A percentile compares a stretch with the other conserved stretches of the same genome.
Evolutionary conservation across 192 early-diverging fungal genomes (phyloP).

Genomic region (Backusella morwellensis): DNA sequence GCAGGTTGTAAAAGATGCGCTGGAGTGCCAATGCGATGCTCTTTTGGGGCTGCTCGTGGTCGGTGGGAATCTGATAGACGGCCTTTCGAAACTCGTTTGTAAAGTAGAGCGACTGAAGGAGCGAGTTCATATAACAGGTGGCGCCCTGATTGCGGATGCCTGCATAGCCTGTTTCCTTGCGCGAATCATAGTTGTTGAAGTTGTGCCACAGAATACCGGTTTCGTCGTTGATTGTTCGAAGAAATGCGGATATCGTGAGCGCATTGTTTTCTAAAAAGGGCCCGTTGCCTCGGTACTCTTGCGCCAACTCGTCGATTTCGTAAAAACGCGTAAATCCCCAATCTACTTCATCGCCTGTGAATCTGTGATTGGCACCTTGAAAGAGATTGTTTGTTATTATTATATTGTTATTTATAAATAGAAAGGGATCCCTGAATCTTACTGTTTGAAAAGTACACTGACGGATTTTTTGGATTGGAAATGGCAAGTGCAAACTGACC

Average conservation of each 20-base stretch:
- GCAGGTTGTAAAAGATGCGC: conserved; percentile 91
- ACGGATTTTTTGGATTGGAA: conserved; percentile 71
- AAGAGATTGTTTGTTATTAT: background rate
- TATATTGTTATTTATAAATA: background rate
- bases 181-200: conserved; percentile 79
- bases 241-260: conserved; percentile 63
- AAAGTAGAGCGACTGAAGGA: conserved; percentile 93
- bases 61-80: conserved; percentile 91
- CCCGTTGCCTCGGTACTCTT: conserved; percentile 35
- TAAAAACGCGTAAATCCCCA: conserved; percentile 94
- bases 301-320: conserved; percentile 49
- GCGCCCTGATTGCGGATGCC: conserved; percentile 97
- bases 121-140: conserved; percentile 99
- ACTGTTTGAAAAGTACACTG: conserved; percentile 48
- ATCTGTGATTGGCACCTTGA: conserved; percentile 76
- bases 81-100: conserved; percentile 94
- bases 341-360: conserved; percentile 77
- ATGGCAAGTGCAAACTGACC: conserved; percentile 79
- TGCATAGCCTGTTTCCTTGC: conserved; percentile 85
- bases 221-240: conserved; percentile 79
- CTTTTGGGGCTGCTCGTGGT: conserved; percentile 81
- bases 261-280: conserved; percentile 71
- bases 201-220: conserved; percentile 92
- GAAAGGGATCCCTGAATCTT: conserved; percentile 11
- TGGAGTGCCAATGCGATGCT: conserved; percentile 90